These are phyloP conservation scores for Craterostigma plantagineum DNA, from an alignment of 257 asterid species.

Conservation along the genomic window DNA sequence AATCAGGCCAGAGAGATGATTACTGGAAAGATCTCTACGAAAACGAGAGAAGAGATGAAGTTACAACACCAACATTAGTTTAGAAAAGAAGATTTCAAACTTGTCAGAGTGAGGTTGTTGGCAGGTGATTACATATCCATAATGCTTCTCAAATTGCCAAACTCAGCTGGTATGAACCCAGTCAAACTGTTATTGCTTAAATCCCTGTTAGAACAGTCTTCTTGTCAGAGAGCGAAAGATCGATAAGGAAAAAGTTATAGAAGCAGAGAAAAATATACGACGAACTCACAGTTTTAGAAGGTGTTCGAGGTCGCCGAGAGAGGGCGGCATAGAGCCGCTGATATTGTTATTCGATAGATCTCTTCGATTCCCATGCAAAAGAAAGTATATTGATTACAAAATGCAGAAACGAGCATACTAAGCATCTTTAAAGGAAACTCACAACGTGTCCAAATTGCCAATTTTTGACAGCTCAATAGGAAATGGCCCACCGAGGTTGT, in stretches of 20 bases:
- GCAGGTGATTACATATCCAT: constrained; percentile 94
- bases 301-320: constrained; percentile 95
- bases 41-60: neutral
- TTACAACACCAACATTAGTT: neutral
- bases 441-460: constrained; percentile 90
- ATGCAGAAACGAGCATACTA: too few species aligned
- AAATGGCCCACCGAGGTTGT: constrained; percentile 54
- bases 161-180: constrained; percentile 70
- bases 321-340: constrained; percentile 59
- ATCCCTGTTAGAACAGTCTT: constrained; percentile 28
- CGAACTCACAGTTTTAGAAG: constrained; percentile 75
- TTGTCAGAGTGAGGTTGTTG: constrained; percentile 6
- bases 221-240: constrained; percentile 1
- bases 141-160: constrained; percentile 79
- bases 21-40: constrained; percentile 75
- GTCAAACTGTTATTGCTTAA: constrained; percentile 58
- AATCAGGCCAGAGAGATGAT: constrained; percentile 63
- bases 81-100: neutral
- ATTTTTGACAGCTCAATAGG: constrained; percentile 85
- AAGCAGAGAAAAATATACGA: neutral
- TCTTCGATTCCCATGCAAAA: constrained; percentile 17
- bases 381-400: neutral
- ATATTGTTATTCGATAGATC: constrained; percentile 73
- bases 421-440: constrained; percentile 14
- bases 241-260: neutral